Base-by-base conservation (phyloP, 2,329 filamentous ascomycete species). In the Talaromyces sp. region DNA sequence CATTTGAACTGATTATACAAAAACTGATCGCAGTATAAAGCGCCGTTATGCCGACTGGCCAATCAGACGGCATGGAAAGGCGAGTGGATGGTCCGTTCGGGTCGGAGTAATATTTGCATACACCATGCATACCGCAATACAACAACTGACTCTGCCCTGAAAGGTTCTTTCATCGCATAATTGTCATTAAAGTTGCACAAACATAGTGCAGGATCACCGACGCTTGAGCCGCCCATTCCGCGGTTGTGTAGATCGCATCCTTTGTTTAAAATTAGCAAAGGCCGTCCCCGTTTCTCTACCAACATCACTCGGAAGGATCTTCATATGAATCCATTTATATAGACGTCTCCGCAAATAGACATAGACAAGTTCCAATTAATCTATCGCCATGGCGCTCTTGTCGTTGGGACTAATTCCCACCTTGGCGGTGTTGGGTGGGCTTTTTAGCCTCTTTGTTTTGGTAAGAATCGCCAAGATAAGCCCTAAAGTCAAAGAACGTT, bases 71-170 rank as follows among this genome's bases (percentile, higher is more conserved):
- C 10, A 31, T 13, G 37, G 51, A 53, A 3, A 13, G 22, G 11
- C 21, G 19, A 21, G 51, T 37, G 51, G 51, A 53, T 43, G 51
- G 37, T 53, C 51, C 51, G 37, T 53, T 35, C 51, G 51, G 37
- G 21, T 53, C 51, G 51, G 51, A 53, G 51, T 53, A 53, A 53
- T 53, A n/a, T 22, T 35, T 17, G 33, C 15, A 39, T 17, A 17
- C 21, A 15, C 50, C 9, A 46, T n/a, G n/a, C n/a, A n/a, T n/a
- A n/a, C n/a, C n/a, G 31, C 25, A 31, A 33, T 7, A 33, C 11
- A 6, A 17, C 8, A 7, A 19, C 9, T 33, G 15, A 33, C 43
- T 19, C 17, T 9, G 13, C n/a, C 15, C 2, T 28, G 22, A 28
- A 46, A 28, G 15, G 31, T 10, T 6, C n/a, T 17, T 1, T 33